Conservation (phyloP, 2,329 filamentous ascomycete genomes). For the Xylariales sp. region DNA sequence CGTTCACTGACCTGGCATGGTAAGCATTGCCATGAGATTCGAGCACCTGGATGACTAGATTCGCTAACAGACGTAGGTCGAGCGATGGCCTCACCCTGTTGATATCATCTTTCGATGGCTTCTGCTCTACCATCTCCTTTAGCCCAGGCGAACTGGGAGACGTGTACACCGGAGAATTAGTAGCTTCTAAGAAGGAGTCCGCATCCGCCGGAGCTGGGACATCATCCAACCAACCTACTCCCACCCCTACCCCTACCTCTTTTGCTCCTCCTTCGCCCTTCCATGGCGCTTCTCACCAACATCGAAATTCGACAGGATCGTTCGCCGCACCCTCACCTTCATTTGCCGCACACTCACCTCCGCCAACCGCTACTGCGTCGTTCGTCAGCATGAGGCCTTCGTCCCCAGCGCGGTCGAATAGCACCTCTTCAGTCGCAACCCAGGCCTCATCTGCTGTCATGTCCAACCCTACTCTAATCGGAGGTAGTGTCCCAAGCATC, state of each 20-base stretch:
- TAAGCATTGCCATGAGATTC: slow-evolving; percentile 40
- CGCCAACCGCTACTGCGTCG: slow-evolving; percentile 43
- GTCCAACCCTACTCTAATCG: slow-evolving; percentile 74
- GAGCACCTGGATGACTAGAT: not conserved
- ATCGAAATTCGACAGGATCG: slow-evolving; percentile 55
- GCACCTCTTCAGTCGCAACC: slow-evolving; percentile 73
- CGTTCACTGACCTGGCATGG: slow-evolving; percentile 95
- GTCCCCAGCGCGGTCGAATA: slow-evolving; percentile 81
- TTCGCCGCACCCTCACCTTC: slow-evolving; percentile 55
- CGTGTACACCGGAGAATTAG: slow-evolving; percentile 65
- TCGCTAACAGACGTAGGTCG: slow-evolving; percentile 50
- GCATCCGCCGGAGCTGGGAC: slow-evolving; percentile 33
- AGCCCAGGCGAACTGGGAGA: slow-evolving; percentile 78
- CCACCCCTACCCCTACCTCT: slow-evolving; percentile 59
- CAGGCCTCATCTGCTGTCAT: slow-evolving; percentile 53
- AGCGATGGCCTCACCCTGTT: slow-evolving; percentile 73
- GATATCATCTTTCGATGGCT: slow-evolving; percentile 97
- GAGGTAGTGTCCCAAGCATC: slow-evolving; percentile 72
- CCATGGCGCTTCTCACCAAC: slow-evolving; percentile 44
- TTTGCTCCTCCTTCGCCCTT: slow-evolving; percentile 60
- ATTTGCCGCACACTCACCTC: slow-evolving; percentile 53
- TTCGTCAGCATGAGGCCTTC: slow-evolving; percentile 62
- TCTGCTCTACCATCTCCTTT: slow-evolving; percentile 90
- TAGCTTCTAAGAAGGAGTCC: slow-evolving; percentile 42
- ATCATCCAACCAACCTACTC: slow-evolving; percentile 60